Base-by-base conservation (phyloP, 2,329 filamentous ascomycete species). In the Fusarium praegraminearum region DNA sequence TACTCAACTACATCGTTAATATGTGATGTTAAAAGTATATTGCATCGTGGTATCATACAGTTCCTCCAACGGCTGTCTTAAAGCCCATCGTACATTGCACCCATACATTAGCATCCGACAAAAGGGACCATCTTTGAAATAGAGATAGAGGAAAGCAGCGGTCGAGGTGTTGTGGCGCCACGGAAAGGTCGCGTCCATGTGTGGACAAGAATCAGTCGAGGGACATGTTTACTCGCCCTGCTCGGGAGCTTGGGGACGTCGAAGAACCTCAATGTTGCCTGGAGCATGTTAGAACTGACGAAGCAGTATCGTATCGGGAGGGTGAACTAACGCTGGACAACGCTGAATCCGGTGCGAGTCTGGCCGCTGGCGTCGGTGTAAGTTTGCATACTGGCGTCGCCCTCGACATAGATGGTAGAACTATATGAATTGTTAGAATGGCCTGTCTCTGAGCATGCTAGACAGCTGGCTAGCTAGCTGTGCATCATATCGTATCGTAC, bases 361-460 rank as follows among this genome's bases (percentile, higher is more conserved):
- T 90, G 90, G 78, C 93, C 93, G 47, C 96, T 91, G 60, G 83
- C 78, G 73, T 91, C 90, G 72, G 91, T 87, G 78, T 89, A 95
- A 45, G 80, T 83, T 73, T 82, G 85, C 82, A 95, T 89, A 71
- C 82, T 83, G 66, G 91, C 91, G 66, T 98, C 93, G 45, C 92
- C 94, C 80, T 98, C 95, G 51, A 98, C 84, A 76, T 89, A 93
- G 67, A 99, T 85, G 52, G 93, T 83, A 16, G 93, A 87, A 65
- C 94, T 97, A 74, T 38, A 54, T 52, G 56, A 60, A 10, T 58
- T 54, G 65, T 73, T 40, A 72, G 62, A 43, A 66, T 32, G 13
- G 30, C 30, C 16, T 26, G 28, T n/a, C 18, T 28, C 22, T 65
- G 7, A 33, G 46, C 22, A 44, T 44, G 33, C 11, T 18, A 11